A percentile compares a stretch with the other conserved stretches of the same genome.
Conservation (phyloP, 2,329 filamentous ascomycete genomes). For the Sporothrix variecibatus region DNA sequence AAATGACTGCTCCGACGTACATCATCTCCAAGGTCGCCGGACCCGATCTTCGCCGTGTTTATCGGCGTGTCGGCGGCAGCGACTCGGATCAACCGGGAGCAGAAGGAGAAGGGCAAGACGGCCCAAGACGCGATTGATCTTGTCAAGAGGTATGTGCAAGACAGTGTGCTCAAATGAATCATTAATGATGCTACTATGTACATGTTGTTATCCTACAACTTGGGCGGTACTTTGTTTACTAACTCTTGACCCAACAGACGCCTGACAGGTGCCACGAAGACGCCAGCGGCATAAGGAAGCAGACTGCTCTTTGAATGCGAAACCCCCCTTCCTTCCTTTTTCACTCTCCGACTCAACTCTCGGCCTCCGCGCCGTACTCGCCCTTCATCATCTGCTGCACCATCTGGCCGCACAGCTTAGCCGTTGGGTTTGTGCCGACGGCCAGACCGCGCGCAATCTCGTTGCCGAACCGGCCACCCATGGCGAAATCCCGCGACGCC, state of each 20-base stretch:
- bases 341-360: neutral
- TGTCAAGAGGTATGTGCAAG: conserved; percentile 46
- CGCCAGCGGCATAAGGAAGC: conserved; percentile 6
- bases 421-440: conserved; percentile 66
- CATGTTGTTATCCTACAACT: neutral
- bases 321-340: neutral
- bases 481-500: conserved; percentile 63
- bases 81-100: conserved; percentile 61
- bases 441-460: conserved; percentile 65
- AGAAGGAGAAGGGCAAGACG: conserved; percentile 58
- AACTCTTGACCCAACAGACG: conserved; percentile 22
- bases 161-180: neutral
- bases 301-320: neutral
- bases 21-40: conserved; percentile 62
- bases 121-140: conserved; percentile 53
- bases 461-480: conserved; percentile 66
- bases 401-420: conserved; percentile 69
- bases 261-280: conserved; percentile 14
- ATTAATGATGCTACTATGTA: conserved; percentile 8
- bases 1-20: conserved; percentile 58
- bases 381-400: conserved; percentile 70
- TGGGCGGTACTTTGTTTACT: neutral
- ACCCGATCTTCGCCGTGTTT: conserved; percentile 60
- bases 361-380: conserved; percentile 56
- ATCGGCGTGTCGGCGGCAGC: conserved; percentile 59